Evolutionary conservation across 192 early-diverging fungal species (phyloP), one percentile per base, ranked within the genome.

Genomic region (Podila verticillata): DNA sequence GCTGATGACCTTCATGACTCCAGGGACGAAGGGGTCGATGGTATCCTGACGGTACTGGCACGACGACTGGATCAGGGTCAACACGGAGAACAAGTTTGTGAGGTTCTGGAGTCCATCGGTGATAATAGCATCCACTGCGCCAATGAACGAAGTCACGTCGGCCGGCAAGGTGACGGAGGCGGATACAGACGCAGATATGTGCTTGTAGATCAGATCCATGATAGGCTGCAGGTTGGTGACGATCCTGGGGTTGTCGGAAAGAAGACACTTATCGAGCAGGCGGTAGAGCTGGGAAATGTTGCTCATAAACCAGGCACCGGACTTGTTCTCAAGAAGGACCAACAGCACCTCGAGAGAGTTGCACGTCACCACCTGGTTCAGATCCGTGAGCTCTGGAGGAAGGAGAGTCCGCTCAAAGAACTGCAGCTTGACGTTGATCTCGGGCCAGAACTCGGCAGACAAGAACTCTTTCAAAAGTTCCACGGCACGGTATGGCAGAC

Each of bases 1-100:
- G 71, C 93, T 91, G 1, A 98, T 82, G 7, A 96, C 79, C 68
- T 95, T 95, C 82, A 96, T 92, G 49, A 99, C 70, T 28, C 89
- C 90, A 19, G 91, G 84, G 7, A 97, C 86, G 73, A 92, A 91
- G 31, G 82, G 74, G 81, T 95, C 91, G 34, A 95, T 84, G 28
- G 90, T 87, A 64, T 92, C 91, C 68, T 89, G 87, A 3, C 85
- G 85, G 57, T 85, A 85, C 61, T 88, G 86, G 65, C 89, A 84
- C 0, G 88, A 85, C 29, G 93, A 92, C 60, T 93, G 87, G 48
- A 95, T 84, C 15, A 93, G 83, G 28, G 86, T 88, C 35, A 95
- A 74, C 10, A 90, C 91, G 24, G 91, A 89, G 75, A 86, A 91
- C 8, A 89, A 84, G 63, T 92, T 94, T 2, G 81, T 86, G 73